Evolutionary conservation across 164 flowering plant species (phyloP).

Genomic region (Houttuynia cordata): DNA sequence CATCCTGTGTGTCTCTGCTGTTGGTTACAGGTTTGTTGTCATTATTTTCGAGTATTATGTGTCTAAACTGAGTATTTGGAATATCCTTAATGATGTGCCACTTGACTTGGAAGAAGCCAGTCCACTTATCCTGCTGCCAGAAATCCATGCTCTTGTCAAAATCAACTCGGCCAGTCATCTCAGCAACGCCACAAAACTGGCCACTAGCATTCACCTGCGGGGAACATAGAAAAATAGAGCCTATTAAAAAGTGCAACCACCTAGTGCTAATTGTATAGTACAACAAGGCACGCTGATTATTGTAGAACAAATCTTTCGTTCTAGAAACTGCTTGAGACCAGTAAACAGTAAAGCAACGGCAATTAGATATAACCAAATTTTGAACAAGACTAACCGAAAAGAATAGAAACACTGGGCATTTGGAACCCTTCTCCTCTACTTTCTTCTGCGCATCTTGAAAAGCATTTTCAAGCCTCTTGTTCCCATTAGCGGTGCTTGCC

Average conservation of each 20-base stretch:
- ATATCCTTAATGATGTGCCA: slow-evolving; percentile 81
- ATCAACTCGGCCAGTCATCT: slow-evolving; percentile 71
- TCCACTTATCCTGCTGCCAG: slow-evolving; percentile 93
- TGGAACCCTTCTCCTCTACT: slow-evolving; percentile 21
- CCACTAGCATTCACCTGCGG: slow-evolving; percentile 81
- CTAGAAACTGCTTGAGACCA: background rate
- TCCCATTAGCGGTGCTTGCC: slow-evolving; percentile 83
- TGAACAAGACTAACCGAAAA: slow-evolving; percentile 43
- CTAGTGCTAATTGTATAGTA: too few relatives aligned
- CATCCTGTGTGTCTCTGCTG: slow-evolving; percentile 81
- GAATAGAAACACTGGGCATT: slow-evolving; percentile 64
- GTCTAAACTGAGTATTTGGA: slow-evolving; percentile 57
- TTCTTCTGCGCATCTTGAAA: slow-evolving; percentile 46
- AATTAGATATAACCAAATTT: background rate
- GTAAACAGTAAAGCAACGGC: too few relatives aligned
- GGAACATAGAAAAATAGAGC: background rate
- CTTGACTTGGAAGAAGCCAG: slow-evolving; percentile 67
- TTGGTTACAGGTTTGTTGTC: slow-evolving; percentile 72
- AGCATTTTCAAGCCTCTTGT: slow-evolving; percentile 56
- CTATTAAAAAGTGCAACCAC: background rate
- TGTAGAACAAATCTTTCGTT: too few relatives aligned
- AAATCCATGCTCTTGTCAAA: slow-evolving; percentile 58
- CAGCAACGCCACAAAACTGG: slow-evolving; percentile 81
- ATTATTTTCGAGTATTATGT: slow-evolving; percentile 59
- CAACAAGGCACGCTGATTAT: too few relatives aligned